Conservation (phyloP, 1,139 yeast genomes). For the Pichia sp. region DNA sequence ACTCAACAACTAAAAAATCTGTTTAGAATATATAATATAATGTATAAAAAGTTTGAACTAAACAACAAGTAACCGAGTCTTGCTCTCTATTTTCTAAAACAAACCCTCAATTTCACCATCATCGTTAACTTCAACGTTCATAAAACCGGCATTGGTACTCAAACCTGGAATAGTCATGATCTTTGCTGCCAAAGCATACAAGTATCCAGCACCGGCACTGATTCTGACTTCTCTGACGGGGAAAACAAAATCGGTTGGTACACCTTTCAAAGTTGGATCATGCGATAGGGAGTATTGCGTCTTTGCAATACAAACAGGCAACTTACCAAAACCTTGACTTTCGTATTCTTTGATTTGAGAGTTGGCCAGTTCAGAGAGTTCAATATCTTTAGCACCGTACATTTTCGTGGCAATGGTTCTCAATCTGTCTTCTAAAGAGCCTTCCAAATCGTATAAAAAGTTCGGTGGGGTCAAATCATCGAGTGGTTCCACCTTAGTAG, state of each 20-base stretch:
- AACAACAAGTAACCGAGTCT: no score
- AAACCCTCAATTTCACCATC: constrained; percentile 76
- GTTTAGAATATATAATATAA: no score
- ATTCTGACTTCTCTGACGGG: constrained; percentile 77
- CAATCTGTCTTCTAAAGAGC: constrained; percentile 56
- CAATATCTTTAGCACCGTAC: constrained; percentile 70
- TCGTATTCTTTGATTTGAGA: constrained; percentile 59
- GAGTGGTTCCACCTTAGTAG: constrained; percentile 33
- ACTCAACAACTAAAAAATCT: constrained; percentile 31
- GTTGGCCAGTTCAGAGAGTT: constrained; percentile 58
- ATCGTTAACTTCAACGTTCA: constrained; percentile 75
- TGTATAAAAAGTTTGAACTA: background rate
- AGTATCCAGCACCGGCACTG: constrained; percentile 76
- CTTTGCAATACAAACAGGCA: constrained; percentile 78
- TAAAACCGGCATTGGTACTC: constrained; percentile 76
- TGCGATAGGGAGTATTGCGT: constrained; percentile 79
- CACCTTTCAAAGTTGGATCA: constrained; percentile 76
- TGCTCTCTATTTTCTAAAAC: background rate
- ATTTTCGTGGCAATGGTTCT: constrained; percentile 58
- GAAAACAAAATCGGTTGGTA: constrained; percentile 68
- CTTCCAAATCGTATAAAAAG: constrained; percentile 53
- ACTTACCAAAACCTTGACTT: constrained; percentile 61
- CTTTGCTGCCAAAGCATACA: constrained; percentile 77
- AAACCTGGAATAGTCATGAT: constrained; percentile 81
- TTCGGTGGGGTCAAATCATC: constrained; percentile 31